Conservation (phyloP, 495 filamentous ascomycete species). For the Daldinia bambusicola region DNA sequence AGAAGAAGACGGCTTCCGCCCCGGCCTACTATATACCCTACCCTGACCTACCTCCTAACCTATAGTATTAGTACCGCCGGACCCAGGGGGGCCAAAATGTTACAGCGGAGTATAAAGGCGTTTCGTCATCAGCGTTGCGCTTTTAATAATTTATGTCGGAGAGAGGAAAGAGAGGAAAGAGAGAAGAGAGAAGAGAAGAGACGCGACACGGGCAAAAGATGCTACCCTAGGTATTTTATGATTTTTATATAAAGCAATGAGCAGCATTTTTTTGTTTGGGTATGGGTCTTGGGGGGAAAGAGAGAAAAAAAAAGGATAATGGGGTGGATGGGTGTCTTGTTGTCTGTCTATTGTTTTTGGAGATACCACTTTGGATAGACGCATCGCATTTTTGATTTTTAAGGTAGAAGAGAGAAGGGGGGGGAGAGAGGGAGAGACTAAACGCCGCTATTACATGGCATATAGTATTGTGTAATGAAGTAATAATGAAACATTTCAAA, state of each 20-base stretch:
- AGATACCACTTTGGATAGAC: constrained; percentile 16
- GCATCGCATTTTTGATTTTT: constrained; percentile 3
- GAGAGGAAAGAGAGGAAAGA: too few species aligned
- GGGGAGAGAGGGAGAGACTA: too few species aligned
- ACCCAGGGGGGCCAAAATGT: neutral
- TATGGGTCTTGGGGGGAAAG: constrained; percentile 6
- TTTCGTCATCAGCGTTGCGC: constrained; percentile 3
- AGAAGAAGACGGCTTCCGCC: neutral
- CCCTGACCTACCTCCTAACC: too few species aligned
- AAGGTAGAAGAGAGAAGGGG: too few species aligned
- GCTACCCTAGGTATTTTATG: too few species aligned
- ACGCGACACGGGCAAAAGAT: neutral
- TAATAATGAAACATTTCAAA: constrained; percentile 20
- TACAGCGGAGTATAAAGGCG: constrained; percentile 6
- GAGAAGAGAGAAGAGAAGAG: neutral
- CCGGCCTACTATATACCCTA: neutral
- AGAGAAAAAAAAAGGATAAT: too few species aligned
- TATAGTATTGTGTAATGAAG: constrained; percentile 22
- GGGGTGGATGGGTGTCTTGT: too few species aligned
- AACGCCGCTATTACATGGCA: constrained; percentile 10
- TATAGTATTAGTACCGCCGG: neutral
- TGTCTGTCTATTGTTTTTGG: constrained; percentile 3
- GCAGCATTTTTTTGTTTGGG: neutral
- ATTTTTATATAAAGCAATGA: neutral
- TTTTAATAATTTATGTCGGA: neutral